phyloP scores from a whole-genome alignment of 306 rosid genomes.

The Adenanthera pavonina region DNA sequence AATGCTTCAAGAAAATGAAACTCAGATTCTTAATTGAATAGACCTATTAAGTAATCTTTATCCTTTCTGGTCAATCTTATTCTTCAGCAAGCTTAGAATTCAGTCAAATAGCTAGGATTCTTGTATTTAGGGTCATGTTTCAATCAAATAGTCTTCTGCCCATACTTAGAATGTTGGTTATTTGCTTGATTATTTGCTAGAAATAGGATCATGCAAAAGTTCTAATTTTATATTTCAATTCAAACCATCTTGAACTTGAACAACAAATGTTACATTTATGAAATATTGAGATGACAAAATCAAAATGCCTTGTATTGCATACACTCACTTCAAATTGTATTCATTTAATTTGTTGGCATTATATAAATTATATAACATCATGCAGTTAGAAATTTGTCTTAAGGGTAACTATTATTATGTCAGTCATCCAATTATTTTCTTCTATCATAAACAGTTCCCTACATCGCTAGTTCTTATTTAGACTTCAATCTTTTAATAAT shows the following conservation, averaged over 20 bases:
- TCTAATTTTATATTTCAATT: conserved; percentile 6
- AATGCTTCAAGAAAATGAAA: background rate
- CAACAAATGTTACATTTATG: background rate
- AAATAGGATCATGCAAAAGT: conserved; percentile 4
- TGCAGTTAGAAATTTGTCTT: conserved; percentile 9
- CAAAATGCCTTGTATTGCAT: conserved; percentile 10
- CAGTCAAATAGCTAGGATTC: background rate
- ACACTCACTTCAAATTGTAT: conserved; percentile 8
- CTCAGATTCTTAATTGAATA: background rate
- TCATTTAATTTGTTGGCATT: background rate
- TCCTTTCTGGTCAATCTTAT: background rate
- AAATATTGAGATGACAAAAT: conserved; percentile 1
- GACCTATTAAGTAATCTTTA: background rate
- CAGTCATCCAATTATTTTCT: conserved; percentile 13
- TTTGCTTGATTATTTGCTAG: conserved; percentile 7
- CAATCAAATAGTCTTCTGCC: background rate
- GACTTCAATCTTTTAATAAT: conserved; percentile 4
- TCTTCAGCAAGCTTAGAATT: background rate
- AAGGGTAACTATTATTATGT: background rate
- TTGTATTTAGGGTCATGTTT: conserved; percentile 10
- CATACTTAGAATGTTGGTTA: background rate
- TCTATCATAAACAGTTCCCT: background rate
- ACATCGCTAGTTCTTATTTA: background rate
- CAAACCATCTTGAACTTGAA: conserved; percentile 21
- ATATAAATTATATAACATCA: background rate